Evolutionary conservation across 371 early-diverging fungal species (phyloP), one percentile per base, ranked within the genome.

Genomic region (Mucor ambiguus): DNA sequence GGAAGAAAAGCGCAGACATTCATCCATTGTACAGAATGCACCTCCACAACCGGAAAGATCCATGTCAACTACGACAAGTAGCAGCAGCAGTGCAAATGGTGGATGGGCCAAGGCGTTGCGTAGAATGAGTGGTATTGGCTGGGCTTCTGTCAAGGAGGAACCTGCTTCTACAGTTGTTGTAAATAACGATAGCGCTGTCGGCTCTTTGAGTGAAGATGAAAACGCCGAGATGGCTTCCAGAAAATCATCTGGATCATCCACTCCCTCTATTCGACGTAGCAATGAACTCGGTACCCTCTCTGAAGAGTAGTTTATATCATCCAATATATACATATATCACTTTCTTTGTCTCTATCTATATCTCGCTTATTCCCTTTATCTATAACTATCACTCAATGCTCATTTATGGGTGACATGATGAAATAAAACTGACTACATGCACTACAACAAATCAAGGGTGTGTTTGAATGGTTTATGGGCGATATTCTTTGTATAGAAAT

Each of bases 51-150:
- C 72, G 7, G 72, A 72, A 55, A 49, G 57, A 29, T 72, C 74
- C 0, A 37, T 66, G 12, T 73, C 71, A 1, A 66, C 68, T 3
- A 70, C 52, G 12, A 67, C 71, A 3, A 60, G 56, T 1, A 46
- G 59, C 32, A 55, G 30, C 24, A 7, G 20, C 22, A 57, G 52
- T 18, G 33, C 59, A 3, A 71, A 72, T 52, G 67, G 79, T 30
- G 79, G 82, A 26, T 82, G 82, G 82, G 82, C 82, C 16, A 77
- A 78, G 46, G 80, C 82, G 0, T 60, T 80, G 22, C 78, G 83
- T 60, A 67, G 80, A 52, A 80, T 78, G 80, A 80, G 79, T 61
- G 79, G 71, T 16, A 78, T 80, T 58, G 80, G 79, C 6, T 82
- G 83, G 83, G 68, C 81, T 0, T 37, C 62, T 43, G 24, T 44